Evolutionary conservation across 1,139 yeast genomes (phyloP).

Genomic region (Sugiyamaella paludigena): DNA sequence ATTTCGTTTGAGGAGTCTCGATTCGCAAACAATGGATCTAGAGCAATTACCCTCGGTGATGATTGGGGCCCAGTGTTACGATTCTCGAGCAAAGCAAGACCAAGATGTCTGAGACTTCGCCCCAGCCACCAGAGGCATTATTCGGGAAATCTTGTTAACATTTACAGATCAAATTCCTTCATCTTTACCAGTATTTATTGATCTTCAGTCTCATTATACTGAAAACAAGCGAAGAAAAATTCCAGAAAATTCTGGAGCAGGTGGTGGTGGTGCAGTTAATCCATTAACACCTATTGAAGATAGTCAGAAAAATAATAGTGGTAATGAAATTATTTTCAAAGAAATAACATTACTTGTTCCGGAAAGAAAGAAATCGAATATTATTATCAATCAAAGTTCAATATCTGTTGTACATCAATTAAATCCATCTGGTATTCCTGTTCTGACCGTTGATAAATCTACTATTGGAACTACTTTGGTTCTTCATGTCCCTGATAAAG

Average conservation of each 20-base stretch:
- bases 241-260: background rate
- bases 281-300: background rate
- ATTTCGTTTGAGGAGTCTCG: too few species aligned
- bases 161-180: constrained; percentile 7
- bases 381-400: constrained; percentile 23
- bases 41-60: too few species aligned
- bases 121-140: too few species aligned
- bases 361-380: constrained; percentile 31
- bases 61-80: too few species aligned
- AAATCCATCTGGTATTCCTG: constrained; percentile 11
- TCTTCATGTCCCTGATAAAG: constrained; percentile 39
- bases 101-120: background rate
- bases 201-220: constrained; percentile 1
- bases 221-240: constrained; percentile 10
- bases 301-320: background rate
- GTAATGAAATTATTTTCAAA: constrained; percentile 12
- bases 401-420: constrained; percentile 10
- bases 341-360: constrained; percentile 33
- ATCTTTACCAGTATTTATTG: constrained; percentile 11
- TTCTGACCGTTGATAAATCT: constrained; percentile 10
- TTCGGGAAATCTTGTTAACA: too few species aligned
- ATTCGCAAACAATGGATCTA: too few species aligned
- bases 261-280: too few species aligned
- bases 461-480: constrained; percentile 20
- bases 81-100: too few species aligned